Evolutionary conservation across 2,329 filamentous ascomycete species (phyloP), one percentile per base, ranked within the genome.

Genomic region (Talaromyces sp.): DNA sequence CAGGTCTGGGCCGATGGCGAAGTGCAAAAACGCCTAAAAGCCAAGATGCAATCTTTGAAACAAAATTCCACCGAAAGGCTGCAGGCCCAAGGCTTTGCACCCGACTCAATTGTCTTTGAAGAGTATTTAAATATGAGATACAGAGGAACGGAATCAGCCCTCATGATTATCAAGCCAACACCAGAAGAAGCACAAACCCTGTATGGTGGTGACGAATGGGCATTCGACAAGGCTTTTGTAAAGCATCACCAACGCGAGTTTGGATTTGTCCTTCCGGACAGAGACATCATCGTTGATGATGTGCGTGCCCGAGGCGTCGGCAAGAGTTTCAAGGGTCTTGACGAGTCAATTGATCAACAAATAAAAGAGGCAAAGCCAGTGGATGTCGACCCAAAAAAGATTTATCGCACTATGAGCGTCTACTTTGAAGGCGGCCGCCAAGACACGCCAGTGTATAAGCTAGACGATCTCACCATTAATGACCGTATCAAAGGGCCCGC

Each of bases 71-170:
- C 80, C 0, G 77, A 80, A 19, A 84, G 86, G 0, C 78, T 97
- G 4, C 79, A 80, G 24, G 87, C 89, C 2, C 93, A 97, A 74
- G 93, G 92, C 0, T 96, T 97, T 69, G 79, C 82, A 1, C 84
- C 89, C 50, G 77, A 84, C 5, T 86, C 90, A 32, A 90, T 96
- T 26, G 82, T 87, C 0, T 96, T 93, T 69, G 92, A 96, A 71
- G 90, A 96, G 71, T 97, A 96, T 69, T 84, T 98, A 60, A 96
- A 97, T 71, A 92, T 97, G 88, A 82, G 93, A 60, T 96, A 96
- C 69, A 85, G 91, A 38, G 92, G 92, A 11, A 96, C 92, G 0
- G 92, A 96, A 71, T 96, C 91, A 8, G 90, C 92, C 0, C 81
- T 96, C 49, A 97, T 96, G 92, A 86, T 96, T 54, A 78, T 95